Conservation (phyloP, 2,329 filamentous ascomycete genomes). For the Trichoderma sp. region DNA sequence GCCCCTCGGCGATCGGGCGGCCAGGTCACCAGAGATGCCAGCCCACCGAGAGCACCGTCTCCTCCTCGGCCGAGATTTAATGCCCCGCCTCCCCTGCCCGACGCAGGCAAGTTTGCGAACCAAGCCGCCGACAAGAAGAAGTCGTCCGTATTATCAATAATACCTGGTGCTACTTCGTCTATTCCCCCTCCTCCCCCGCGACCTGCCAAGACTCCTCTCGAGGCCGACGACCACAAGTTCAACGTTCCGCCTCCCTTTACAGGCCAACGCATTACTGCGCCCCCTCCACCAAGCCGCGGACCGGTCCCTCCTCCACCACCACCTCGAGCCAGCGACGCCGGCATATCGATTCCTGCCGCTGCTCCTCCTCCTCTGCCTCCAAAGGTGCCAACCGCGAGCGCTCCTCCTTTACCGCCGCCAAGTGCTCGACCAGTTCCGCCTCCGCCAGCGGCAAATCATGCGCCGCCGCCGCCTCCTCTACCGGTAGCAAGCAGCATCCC, state of each 20-base stretch:
- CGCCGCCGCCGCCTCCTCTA: constrained; percentile 32
- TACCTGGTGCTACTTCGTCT: constrained; percentile 30
- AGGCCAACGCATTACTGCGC: constrained; percentile 65
- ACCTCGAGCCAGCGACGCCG: constrained; percentile 41
- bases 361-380: constrained; percentile 49
- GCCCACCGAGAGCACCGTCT: constrained; percentile 64
- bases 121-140: constrained; percentile 36
- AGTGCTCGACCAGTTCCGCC: constrained; percentile 55
- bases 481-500: constrained; percentile 47
- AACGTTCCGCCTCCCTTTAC: constrained; percentile 79
- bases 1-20: constrained; percentile 61
- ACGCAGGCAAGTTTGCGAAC: constrained; percentile 84
- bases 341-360: constrained; percentile 31
- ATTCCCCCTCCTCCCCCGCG: constrained; percentile 41
- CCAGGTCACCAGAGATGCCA: constrained; percentile 64
- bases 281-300: constrained; percentile 72
- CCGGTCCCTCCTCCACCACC: constrained; percentile 73
- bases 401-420: constrained; percentile 55
- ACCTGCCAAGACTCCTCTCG: constrained; percentile 70
- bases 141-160: neutral
- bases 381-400: constrained; percentile 47
- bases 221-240: constrained; percentile 64
- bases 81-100: constrained; percentile 83
- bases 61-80: constrained; percentile 69
- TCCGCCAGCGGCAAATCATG: constrained; percentile 48